Percentiles rank a stretch among this genome's conserved stretches.
Conservation (phyloP, 257 asterid species). For the Misopates orontium region DNA sequence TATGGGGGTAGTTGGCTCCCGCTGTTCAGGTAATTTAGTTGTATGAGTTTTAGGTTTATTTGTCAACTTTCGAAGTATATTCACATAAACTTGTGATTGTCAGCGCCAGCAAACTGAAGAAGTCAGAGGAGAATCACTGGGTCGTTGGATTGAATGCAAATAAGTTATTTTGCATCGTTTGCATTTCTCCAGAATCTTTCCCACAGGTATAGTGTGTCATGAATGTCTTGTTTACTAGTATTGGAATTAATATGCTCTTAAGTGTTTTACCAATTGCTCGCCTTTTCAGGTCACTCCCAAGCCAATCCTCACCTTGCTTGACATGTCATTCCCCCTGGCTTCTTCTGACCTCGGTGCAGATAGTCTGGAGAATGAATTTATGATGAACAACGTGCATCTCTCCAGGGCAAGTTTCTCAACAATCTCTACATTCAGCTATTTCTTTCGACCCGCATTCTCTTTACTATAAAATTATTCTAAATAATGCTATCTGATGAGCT, state of each 20-base stretch:
- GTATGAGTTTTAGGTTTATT: neutral
- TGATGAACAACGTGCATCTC: conserved; percentile 74
- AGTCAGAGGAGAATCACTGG: conserved; percentile 80
- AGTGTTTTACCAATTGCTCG: conserved; percentile 23
- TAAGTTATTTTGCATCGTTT: conserved; percentile 80
- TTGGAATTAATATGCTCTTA: conserved; percentile 20
- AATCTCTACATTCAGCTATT: conserved; percentile 16
- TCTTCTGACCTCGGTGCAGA: conserved; percentile 96
- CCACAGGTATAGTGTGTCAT: conserved; percentile 67
- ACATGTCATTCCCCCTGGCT: conserved; percentile 90
- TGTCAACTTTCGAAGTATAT: neutral
- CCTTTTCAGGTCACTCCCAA: conserved; percentile 74
- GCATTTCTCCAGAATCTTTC: conserved; percentile 82
- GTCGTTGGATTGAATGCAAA: conserved; percentile 76
- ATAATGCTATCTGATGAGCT: too few species aligned
- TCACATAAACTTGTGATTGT: conserved; percentile 28
- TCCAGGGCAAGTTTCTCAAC: conserved; percentile 45
- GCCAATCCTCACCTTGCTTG: conserved; percentile 81
- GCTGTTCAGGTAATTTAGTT: conserved; percentile 73
- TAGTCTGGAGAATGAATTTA: conserved; percentile 85
- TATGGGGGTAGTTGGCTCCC: conserved; percentile 94
- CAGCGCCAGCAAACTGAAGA: conserved; percentile 72
- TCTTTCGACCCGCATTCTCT: neutral
- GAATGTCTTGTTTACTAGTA: conserved; percentile 9
- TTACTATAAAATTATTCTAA: too few species aligned